Evolutionary conservation across 2,329 filamentous ascomycete species (phyloP), one percentile per base, ranked within the genome.

Genomic region (Paecilomyces sp.): DNA sequence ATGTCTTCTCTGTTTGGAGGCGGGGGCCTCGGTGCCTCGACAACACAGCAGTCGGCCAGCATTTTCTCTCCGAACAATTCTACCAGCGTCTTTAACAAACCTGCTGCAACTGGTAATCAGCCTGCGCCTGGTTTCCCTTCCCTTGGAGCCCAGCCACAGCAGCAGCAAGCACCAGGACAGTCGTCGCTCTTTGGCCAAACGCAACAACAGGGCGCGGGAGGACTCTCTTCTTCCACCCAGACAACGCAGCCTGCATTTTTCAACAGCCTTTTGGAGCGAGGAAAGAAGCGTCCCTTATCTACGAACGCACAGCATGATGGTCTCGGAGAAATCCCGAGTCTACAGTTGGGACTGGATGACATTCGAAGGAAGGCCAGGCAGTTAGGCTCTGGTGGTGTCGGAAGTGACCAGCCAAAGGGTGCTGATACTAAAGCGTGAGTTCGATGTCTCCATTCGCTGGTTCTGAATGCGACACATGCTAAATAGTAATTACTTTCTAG

Each of bases 291-390:
- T 63, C 84, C 86, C 57, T 83, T 88, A 64, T 85, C 87, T 65
- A 86, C 88, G 64, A 82, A 86, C 60, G 84, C 84, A 15, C 75
- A 75, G 56, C 73, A 71, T 55, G 74, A 68, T 59, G 77, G 76
- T 58, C 85, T 89, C 70, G 88, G 89, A 65, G 91, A 97, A 61
- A 82, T 99, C 54, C 93, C 94, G 6, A 90, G 88, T 69, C 82
- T 99, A 64, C 92, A 97, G 76, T 84, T 99, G 58, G 93, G 94
- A 24, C 82, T 99, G 33, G 90, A 91, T 60, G 94, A 99, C 77
- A 88, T 99, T 68, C 83, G 85, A 60, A 81, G 85, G 65, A 86
- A 82, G 82, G 94, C 81, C 78, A 91, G 84, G 80, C 92, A 82
- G 65, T 82, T 99, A 66, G 86, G 95, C 25, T 86, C 88, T 51